Evolutionary conservation across 768 basidiomycete species (phyloP).

Genomic region (Mycena haematopus): DNA sequence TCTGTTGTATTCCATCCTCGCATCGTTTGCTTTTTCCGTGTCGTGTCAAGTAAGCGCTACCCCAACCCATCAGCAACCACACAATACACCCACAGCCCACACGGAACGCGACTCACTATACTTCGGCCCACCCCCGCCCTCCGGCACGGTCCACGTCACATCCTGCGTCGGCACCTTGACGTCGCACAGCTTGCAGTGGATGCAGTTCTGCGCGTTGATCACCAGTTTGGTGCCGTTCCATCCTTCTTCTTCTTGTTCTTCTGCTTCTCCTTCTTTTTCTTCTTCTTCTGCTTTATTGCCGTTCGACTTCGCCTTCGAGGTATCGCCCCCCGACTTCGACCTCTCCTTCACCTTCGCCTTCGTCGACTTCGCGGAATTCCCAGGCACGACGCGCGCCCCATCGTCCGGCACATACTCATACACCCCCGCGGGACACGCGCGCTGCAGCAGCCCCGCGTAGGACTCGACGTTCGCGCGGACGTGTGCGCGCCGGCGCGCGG

Average conservation of each 20-base stretch:
- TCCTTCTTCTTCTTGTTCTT: no score
- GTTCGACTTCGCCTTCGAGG: no score
- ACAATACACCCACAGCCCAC: no score
- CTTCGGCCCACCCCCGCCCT: conserved; percentile 96
- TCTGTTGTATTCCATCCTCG: no score
- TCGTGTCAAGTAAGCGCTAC: no score
- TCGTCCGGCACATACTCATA: conserved; percentile 94
- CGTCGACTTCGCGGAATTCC: background rate
- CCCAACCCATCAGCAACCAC: no score
- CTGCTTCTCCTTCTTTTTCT: no score
- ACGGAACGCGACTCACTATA: conserved; percentile 90
- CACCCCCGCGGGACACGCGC: conserved; percentile 93
- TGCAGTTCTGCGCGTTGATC: conserved; percentile 71
- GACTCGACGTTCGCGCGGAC: conserved; percentile 76
- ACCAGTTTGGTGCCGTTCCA: no score
- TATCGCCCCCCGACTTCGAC: no score
- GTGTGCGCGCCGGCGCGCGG: conserved; percentile 61
- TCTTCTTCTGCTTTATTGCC: no score
- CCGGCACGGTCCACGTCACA: conserved; percentile 96
- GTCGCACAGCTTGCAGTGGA: conserved; percentile 95
- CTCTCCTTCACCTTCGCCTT: conserved; percentile 41
- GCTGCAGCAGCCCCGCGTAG: conserved; percentile 87
- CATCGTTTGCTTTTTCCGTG: no score
- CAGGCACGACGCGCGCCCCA: conserved; percentile 33
- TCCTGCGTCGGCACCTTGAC: conserved; percentile 97